Conservation (phyloP, 805 yeast genomes). For the Candida lessepsii region DNA sequence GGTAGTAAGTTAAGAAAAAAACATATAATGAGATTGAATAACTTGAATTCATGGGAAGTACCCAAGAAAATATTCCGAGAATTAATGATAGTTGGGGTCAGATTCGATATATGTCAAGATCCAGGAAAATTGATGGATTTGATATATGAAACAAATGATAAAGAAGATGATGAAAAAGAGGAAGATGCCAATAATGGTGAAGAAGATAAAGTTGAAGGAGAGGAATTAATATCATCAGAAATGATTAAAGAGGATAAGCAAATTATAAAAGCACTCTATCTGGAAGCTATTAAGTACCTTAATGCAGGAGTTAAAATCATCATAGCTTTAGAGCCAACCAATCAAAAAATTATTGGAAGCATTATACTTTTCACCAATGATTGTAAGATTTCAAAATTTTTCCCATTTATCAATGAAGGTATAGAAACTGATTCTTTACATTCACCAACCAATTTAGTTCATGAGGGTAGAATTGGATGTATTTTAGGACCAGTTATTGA, state of each 20-base stretch:
- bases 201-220: slow-evolving; percentile 4
- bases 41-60: slow-evolving; percentile 49
- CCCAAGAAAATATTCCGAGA: slow-evolving; percentile 54
- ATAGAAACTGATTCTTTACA: slow-evolving; percentile 10
- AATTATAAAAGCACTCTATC: slow-evolving; percentile 28
- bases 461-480: slow-evolving; percentile 40
- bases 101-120: slow-evolving; percentile 54
- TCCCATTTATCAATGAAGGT: slow-evolving; percentile 51
- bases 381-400: slow-evolving; percentile 45
- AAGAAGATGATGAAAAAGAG: slow-evolving; percentile 6
- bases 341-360: slow-evolving; percentile 53
- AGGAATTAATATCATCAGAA: slow-evolving; percentile 9
- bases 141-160: slow-evolving; percentile 21
- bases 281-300: slow-evolving; percentile 34
- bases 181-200: slow-evolving; percentile 6
- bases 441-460: slow-evolving; percentile 5
- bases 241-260: slow-evolving; percentile 20
- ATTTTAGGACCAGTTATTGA: slow-evolving; percentile 54
- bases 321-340: slow-evolving; percentile 53
- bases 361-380: slow-evolving; percentile 47
- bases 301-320: slow-evolving; percentile 43
- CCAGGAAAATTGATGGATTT: slow-evolving; percentile 41
- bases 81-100: slow-evolving; percentile 54
- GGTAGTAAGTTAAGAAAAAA: slow-evolving; percentile 19
- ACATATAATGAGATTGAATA: slow-evolving; percentile 41